These are phyloP conservation scores for Daldinia loculata DNA, from an alignment of 495 filamentous ascomycete genomes.

Conservation along the genomic window DNA sequence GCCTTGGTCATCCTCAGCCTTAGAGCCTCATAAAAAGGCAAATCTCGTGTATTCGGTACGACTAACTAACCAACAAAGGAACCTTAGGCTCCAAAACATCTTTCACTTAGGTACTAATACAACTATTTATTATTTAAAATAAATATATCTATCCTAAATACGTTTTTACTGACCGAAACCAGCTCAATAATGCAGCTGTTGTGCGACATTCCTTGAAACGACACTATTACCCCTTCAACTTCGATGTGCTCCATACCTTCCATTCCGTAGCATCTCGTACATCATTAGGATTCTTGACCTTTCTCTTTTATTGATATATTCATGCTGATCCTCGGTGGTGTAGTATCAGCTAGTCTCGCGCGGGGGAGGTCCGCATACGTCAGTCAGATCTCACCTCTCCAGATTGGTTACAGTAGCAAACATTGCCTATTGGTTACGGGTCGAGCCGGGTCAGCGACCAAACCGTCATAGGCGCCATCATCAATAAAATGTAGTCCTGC, in stretches of 20 bases:
- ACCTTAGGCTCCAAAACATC: not conserved
- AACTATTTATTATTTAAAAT: not conserved
- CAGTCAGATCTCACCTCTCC: conserved; percentile 27
- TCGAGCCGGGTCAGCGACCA: conserved; percentile 27
- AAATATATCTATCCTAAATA: not conserved
- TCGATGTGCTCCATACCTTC: conserved; percentile 18
- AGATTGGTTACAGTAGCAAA: conserved; percentile 17
- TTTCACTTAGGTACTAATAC: not conserved
- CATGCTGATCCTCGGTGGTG: conserved; percentile 29
- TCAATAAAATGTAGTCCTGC: conserved; percentile 12
- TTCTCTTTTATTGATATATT: conserved; percentile 26
- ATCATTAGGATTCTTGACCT: conserved; percentile 35
- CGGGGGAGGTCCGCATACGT: conserved; percentile 33
- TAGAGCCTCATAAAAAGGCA: not conserved
- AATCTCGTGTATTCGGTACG: not conserved
- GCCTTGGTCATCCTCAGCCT: not conserved
- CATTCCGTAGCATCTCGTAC: conserved; percentile 33
- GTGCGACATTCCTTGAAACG: conserved; percentile 37
- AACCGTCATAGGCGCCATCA: conserved; percentile 31
- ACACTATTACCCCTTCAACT: conserved; percentile 15
- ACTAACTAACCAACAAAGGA: not conserved
- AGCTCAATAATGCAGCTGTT: not conserved
- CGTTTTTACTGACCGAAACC: not conserved
- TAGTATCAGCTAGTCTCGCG: conserved; percentile 20
- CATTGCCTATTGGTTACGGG: conserved; percentile 28